phyloP scores from a whole-genome alignment of 2,329 filamentous ascomycete genomes.

The Coniochaeta sp. region DNA sequence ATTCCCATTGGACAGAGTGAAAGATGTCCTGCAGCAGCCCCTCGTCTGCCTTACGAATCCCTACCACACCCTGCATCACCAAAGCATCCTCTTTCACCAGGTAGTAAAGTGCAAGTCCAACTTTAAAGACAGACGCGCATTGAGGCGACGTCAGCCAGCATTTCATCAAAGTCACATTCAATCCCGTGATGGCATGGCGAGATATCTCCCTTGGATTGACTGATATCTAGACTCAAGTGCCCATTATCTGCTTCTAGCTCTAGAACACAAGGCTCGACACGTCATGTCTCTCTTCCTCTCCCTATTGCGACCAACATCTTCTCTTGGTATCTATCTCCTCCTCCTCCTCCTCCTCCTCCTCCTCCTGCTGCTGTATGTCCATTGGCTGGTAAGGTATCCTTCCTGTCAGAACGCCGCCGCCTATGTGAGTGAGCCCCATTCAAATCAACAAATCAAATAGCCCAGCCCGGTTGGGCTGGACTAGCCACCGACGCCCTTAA shows the following conservation, averaged over 20 bases:
- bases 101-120: too few species aligned
- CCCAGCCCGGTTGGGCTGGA: background rate
- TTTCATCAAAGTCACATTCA: background rate
- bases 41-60: constrained; percentile 2
- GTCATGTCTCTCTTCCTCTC: background rate
- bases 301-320: background rate
- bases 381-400: constrained; percentile 4
- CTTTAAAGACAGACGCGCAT: background rate
- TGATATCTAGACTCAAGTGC: too few species aligned
- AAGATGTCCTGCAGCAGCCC: background rate
- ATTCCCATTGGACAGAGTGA: background rate
- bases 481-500: background rate
- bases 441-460: constrained; percentile 9
- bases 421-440: constrained; percentile 5
- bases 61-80: background rate
- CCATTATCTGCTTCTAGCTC: too few species aligned
- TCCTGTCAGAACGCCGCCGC: constrained; percentile 12
- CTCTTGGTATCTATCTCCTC: background rate
- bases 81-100: background rate
- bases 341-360: too few species aligned
- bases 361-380: constrained; percentile 10
- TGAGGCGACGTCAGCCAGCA: background rate
- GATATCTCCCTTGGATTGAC: too few species aligned
- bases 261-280: background rate
- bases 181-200: background rate